These are phyloP conservation scores for Stachybotrys echinatus DNA, from an alignment of 2,329 filamentous ascomycete species.

Conservation along the genomic window DNA sequence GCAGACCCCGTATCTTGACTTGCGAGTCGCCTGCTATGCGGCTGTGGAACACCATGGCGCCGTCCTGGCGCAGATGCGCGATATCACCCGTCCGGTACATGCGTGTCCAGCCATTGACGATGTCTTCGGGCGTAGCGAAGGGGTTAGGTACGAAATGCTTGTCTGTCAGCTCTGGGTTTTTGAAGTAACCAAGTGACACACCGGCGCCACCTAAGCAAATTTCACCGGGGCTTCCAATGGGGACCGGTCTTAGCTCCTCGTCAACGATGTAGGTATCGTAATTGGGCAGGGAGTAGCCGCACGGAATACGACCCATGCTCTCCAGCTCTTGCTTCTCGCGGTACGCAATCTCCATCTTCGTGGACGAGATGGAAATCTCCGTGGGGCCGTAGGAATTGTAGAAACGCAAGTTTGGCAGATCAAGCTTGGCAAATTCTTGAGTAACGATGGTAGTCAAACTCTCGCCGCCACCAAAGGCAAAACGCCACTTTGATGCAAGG, in stretches of 20 bases:
- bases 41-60: conserved; percentile 23
- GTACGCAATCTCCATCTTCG: background rate
- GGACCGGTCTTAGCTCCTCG: conserved; percentile 10
- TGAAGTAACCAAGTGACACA: conserved; percentile 34
- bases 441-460: conserved; percentile 5
- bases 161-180: conserved; percentile 11
- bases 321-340: conserved; percentile 9
- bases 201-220: conserved; percentile 29
- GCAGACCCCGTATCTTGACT: conserved; percentile 35
- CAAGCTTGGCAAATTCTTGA: conserved; percentile 7
- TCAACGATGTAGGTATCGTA: conserved; percentile 37
- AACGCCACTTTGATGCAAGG: conserved; percentile 1
- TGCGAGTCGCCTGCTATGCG: conserved; percentile 33
- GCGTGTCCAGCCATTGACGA: conserved; percentile 10
- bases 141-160: conserved; percentile 10
- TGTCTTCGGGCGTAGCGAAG: conserved; percentile 6
- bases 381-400: conserved; percentile 10
- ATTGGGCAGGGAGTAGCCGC: conserved; percentile 19
- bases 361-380: conserved; percentile 3
- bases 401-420: conserved; percentile 4
- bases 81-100: conserved; percentile 37
- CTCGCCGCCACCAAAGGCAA: conserved; percentile 12
- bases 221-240: conserved; percentile 12
- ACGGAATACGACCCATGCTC: conserved; percentile 10
- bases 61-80: conserved; percentile 24